Evolutionary conservation across 2,329 filamentous ascomycete species (phyloP).

Genomic region (Parastagonospora nodorum): DNA sequence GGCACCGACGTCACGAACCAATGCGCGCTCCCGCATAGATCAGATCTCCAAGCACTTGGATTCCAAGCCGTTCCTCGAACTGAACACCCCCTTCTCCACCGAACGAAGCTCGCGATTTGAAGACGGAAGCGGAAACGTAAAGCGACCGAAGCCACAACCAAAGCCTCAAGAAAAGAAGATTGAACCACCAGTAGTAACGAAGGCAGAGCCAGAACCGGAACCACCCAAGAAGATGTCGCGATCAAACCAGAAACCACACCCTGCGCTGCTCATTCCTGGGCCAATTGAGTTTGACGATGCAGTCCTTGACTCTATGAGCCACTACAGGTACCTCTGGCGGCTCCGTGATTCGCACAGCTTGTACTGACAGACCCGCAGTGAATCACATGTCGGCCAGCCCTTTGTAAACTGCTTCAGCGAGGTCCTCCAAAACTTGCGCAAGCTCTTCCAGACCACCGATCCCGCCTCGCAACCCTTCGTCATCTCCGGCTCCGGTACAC

Average conservation of each 20-base stretch:
- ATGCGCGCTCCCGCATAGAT: constrained; percentile 57
- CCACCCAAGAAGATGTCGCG: constrained; percentile 54
- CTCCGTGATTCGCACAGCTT: neutral
- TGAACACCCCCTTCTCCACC: constrained; percentile 68
- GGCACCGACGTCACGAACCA: constrained; percentile 45
- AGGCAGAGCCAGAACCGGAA: constrained; percentile 19
- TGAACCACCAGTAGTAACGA: constrained; percentile 3
- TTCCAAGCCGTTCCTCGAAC: constrained; percentile 59
- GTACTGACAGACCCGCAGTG: constrained; percentile 57
- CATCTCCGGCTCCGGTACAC: constrained; percentile 89
- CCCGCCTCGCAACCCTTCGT: constrained; percentile 86
- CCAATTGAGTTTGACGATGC: constrained; percentile 99
- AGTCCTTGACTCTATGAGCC: constrained; percentile 91
- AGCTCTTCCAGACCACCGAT: constrained; percentile 90
- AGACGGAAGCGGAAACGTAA: constrained; percentile 57
- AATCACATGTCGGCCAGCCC: constrained; percentile 88
- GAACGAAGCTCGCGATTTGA: constrained; percentile 58
- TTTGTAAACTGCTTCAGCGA: constrained; percentile 94
- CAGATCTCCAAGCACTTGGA: constrained; percentile 67
- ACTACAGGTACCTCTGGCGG: constrained; percentile 70
- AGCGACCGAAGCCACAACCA: constrained; percentile 5
- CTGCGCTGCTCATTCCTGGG: constrained; percentile 89
- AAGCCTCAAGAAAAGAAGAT: neutral
- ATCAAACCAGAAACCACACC: constrained; percentile 60
- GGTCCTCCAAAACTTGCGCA: constrained; percentile 82